A percentile compares a stretch with the other conserved stretches of the same genome.
Conservation (phyloP, 768 basidiomycete genomes). For the Boletus pseudo-olivaceus region DNA sequence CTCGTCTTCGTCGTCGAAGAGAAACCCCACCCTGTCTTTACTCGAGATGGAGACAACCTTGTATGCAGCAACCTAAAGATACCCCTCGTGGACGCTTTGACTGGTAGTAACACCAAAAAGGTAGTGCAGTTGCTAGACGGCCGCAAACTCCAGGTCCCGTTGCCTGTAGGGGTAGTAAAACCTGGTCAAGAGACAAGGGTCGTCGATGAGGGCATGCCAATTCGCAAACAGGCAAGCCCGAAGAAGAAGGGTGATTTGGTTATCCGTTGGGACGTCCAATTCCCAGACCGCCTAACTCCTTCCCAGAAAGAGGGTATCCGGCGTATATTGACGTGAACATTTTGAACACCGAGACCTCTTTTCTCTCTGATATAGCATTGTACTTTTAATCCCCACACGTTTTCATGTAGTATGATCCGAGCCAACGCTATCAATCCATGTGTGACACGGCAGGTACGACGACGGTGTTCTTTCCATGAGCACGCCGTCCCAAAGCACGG, state of each 20-base stretch:
- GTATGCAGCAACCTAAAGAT: conserved; percentile 52
- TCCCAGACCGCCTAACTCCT: conserved; percentile 73
- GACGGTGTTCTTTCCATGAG: not conserved
- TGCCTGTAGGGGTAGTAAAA: conserved; percentile 68
- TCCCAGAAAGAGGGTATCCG: conserved; percentile 78
- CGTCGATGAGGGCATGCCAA: conserved; percentile 85
- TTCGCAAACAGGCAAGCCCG: conserved; percentile 69
- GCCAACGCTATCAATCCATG: not conserved
- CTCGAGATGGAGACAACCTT: conserved; percentile 81
- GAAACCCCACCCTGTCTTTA: conserved; percentile 78
- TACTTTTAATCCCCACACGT: conserved; percentile 7
- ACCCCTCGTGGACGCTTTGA: conserved; percentile 79
- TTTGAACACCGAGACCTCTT: not conserved
- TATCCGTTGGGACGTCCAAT: conserved; percentile 78
- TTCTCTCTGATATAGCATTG: conserved; percentile 8
- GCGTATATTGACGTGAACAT: conserved; percentile 51
- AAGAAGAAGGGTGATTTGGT: conserved; percentile 81
- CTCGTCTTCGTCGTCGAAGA: conserved; percentile 98
- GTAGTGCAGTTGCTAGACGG: conserved; percentile 77
- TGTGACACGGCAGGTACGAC: not conserved
- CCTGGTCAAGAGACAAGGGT: conserved; percentile 73
- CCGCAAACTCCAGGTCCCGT: conserved; percentile 61
- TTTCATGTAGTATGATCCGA: conserved; percentile 3
- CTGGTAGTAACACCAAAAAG: conserved; percentile 52
- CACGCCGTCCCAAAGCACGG: not conserved